phyloP scores from a whole-genome alignment of 169 alveolate species.

The Nephromyces sp. region DNA sequence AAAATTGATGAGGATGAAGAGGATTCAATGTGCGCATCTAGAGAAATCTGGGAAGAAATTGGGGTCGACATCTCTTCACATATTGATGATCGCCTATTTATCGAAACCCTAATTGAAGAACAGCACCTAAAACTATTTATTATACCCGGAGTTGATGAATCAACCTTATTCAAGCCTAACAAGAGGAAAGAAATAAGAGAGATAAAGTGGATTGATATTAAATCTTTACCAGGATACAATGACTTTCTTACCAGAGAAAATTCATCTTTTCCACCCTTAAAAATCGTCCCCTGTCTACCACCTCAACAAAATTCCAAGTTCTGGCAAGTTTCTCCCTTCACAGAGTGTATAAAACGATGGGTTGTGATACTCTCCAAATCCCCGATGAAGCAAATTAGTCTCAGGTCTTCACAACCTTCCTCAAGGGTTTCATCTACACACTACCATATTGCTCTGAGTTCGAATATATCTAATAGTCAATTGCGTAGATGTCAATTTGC shows the following conservation, averaged over 20 bases:
- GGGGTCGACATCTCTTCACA: conserved; percentile 69
- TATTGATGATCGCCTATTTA: conserved; percentile 51
- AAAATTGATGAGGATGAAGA: conserved; percentile 82
- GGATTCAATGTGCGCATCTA: conserved; percentile 80
- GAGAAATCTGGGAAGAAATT: conserved; percentile 86
- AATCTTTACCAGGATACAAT: conserved; percentile 34
- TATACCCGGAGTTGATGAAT: conserved; percentile 72
- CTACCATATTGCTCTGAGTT: not conserved
- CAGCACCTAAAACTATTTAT: conserved; percentile 63
- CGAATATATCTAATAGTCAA: too few species aligned
- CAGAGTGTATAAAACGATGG: conserved; percentile 11
- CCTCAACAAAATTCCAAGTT: not conserved
- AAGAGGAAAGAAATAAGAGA: conserved; percentile 68
- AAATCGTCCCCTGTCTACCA: not conserved
- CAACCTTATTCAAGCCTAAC: conserved; percentile 52
- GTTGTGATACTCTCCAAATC: not conserved
- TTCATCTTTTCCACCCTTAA: not conserved
- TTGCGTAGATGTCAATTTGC: too few species aligned
- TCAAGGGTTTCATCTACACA: too few species aligned
- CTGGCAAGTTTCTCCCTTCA: conserved; percentile 22
- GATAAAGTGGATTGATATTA: conserved; percentile 62
- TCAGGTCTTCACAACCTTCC: too few species aligned
- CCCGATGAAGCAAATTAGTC: not conserved
- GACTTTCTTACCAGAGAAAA: not conserved
- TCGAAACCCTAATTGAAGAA: conserved; percentile 62